A percentile compares a stretch with the other conserved stretches of the same genome.
Conservation (phyloP, 495 filamentous ascomycete genomes). For the Penicillium robsamsonii region DNA sequence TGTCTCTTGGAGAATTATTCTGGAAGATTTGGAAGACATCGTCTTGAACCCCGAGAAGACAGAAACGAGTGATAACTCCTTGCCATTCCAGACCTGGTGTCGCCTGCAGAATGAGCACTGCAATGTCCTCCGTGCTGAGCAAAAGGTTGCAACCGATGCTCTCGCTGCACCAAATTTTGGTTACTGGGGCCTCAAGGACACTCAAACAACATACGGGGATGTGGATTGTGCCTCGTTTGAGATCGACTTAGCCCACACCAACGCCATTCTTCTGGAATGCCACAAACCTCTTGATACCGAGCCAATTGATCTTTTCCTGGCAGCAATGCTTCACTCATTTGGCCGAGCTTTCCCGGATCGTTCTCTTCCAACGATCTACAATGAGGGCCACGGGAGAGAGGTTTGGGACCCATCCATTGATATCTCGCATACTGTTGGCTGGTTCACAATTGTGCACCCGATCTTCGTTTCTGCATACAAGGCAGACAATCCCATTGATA, state of each 20-base stretch:
- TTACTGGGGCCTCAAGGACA: conserved; percentile 54
- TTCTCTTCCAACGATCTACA: conserved; percentile 51
- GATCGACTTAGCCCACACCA: conserved; percentile 43
- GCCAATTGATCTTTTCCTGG: conserved; percentile 52
- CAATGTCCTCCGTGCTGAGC: conserved; percentile 20
- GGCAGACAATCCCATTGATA: conserved; percentile 35
- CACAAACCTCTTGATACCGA: conserved; percentile 51
- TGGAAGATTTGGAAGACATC: conserved; percentile 64
- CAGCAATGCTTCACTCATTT: conserved; percentile 53
- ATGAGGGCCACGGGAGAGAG: conserved; percentile 58
- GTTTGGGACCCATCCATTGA: conserved; percentile 50
- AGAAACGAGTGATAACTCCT: conserved; percentile 34
- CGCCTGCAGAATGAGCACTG: conserved; percentile 45
- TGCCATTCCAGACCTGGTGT: conserved; percentile 67
- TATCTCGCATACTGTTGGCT: conserved; percentile 58
- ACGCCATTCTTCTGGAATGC: conserved; percentile 42
- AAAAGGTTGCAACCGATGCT: conserved; percentile 27
- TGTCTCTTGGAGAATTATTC: conserved; percentile 66
- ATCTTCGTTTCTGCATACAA: conserved; percentile 32
- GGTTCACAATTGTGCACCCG: conserved; percentile 60
- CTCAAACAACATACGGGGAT: conserved; percentile 49
- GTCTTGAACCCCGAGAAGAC: conserved; percentile 45
- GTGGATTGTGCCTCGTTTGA: conserved; percentile 45
- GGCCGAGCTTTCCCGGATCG: conserved; percentile 51
- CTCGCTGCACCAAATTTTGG: conserved; percentile 36